Conservation (phyloP, 1,139 yeast genomes). For the Blastobotrys indianensis region DNA sequence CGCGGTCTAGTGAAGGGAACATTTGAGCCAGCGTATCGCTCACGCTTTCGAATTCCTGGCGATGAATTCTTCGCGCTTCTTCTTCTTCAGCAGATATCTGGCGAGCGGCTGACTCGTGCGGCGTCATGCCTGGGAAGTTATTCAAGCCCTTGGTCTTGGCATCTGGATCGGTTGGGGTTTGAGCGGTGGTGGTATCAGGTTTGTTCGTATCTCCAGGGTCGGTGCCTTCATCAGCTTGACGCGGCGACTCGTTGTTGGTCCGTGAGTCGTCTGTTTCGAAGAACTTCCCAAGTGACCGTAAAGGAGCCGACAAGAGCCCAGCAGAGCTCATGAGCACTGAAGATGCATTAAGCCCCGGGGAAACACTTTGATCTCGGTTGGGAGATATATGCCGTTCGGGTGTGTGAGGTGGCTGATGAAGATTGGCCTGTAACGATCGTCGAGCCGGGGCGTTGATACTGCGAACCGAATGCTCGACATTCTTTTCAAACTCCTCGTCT, state of each 20-base stretch:
- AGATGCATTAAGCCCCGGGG: constrained; percentile 26
- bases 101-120: constrained; percentile 36
- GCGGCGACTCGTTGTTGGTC: constrained; percentile 1
- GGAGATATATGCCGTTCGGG: constrained; percentile 23
- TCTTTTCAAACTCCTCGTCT: constrained; percentile 51
- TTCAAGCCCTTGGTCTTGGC: constrained; percentile 1
- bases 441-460: constrained; percentile 16
- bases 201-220: constrained; percentile 4
- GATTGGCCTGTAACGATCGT: constrained; percentile 8
- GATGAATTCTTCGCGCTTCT: constrained; percentile 33
- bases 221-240: background rate
- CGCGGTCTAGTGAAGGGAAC: constrained; percentile 70
- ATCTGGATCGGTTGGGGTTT: background rate
- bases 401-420: constrained; percentile 27
- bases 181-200: constrained; percentile 1
- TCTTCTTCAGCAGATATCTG: constrained; percentile 37
- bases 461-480: constrained; percentile 33
- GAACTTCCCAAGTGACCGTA: constrained; percentile 29
- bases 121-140: constrained; percentile 17
- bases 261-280: constrained; percentile 26
- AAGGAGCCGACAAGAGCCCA: constrained; percentile 34
- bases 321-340: constrained; percentile 35
- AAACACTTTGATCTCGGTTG: constrained; percentile 5
- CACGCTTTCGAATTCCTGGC: constrained; percentile 40
- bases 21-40: constrained; percentile 52